A percentile compares a stretch with the other conserved stretches of the same genome.
These are phyloP conservation scores for Cercospora sojina DNA, from an alignment of 2,329 filamentous ascomycete genomes.

Conservation along the genomic window DNA sequence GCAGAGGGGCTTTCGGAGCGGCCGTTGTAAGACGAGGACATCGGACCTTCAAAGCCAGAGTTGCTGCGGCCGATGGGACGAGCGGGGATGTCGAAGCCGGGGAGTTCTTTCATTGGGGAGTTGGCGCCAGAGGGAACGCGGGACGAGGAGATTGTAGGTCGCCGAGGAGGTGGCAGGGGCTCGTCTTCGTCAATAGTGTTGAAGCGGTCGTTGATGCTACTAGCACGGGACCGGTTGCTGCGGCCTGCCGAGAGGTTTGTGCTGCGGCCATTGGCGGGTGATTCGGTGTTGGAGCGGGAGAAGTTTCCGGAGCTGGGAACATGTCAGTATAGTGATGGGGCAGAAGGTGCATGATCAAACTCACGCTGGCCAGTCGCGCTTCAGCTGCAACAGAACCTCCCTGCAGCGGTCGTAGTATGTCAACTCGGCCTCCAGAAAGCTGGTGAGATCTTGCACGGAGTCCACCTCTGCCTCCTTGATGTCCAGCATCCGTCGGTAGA, in stretches of 20 bases:
- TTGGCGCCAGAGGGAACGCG: slow-evolving; percentile 42
- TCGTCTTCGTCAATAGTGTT: slow-evolving; percentile 57
- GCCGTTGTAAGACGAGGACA: slow-evolving; percentile 38
- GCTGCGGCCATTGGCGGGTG: slow-evolving; percentile 31
- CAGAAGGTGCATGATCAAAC: slow-evolving; percentile 39
- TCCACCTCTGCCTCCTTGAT: slow-evolving; percentile 90
- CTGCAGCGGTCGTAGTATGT: slow-evolving; percentile 88
- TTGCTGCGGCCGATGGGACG: slow-evolving; percentile 51
- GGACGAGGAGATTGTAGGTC: slow-evolving; percentile 57
- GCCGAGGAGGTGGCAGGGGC: slow-evolving; percentile 50
- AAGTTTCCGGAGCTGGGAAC: neutral
- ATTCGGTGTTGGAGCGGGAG: slow-evolving; percentile 30
- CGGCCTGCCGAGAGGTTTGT: slow-evolving; percentile 38
- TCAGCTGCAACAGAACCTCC: slow-evolving; percentile 72
- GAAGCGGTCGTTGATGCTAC: slow-evolving; percentile 58
- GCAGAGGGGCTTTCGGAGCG: slow-evolving; percentile 48
- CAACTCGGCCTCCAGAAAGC: slow-evolving; percentile 84
- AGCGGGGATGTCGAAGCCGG: slow-evolving; percentile 45
- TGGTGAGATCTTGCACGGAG: slow-evolving; percentile 72
- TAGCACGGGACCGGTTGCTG: slow-evolving; percentile 56
- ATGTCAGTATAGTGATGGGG: slow-evolving; percentile 11
- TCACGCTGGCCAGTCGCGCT: slow-evolving; percentile 66
- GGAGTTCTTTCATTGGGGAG: slow-evolving; percentile 44
- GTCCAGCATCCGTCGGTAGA: slow-evolving; percentile 88
- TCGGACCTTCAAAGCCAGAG: slow-evolving; percentile 56